Percentiles rank a stretch among this genome's conserved stretches.
Evolutionary conservation across 306 rosid genomes (phyloP).

Genomic region (Lupinus albus): DNA sequence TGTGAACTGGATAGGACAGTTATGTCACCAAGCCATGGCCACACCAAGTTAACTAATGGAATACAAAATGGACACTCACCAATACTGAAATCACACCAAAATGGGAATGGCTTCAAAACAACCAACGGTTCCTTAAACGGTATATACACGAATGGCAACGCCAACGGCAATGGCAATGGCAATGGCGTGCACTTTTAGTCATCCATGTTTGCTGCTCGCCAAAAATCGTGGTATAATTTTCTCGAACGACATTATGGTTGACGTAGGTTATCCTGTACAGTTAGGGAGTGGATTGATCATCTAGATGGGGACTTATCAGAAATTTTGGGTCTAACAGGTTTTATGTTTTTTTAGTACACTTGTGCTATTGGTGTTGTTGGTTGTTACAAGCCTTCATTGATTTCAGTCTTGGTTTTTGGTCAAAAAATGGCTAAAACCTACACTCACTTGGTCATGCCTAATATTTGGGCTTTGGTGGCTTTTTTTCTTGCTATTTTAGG

Average conservation of each 20-base stretch:
- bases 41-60: slow-evolving; percentile 46
- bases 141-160: slow-evolving; percentile 52
- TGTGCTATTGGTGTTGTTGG: slow-evolving; percentile 47
- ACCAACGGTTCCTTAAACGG: slow-evolving; percentile 65
- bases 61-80: slow-evolving; percentile 54
- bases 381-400: slow-evolving; percentile 46
- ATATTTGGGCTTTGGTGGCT: slow-evolving; percentile 55
- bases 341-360: slow-evolving; percentile 43
- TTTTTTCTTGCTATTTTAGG: slow-evolving; percentile 40
- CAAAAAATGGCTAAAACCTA: slow-evolving; percentile 34
- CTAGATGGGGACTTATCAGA: slow-evolving; percentile 55
- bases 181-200: slow-evolving; percentile 57
- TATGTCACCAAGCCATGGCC: slow-evolving; percentile 43
- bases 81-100: slow-evolving; percentile 49
- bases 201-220: slow-evolving; percentile 30
- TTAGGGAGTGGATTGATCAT: slow-evolving; percentile 76
- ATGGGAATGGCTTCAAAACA: slow-evolving; percentile 55
- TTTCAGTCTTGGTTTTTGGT: slow-evolving; percentile 37
- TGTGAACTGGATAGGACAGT: slow-evolving; percentile 48
- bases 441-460: slow-evolving; percentile 50
- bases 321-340: slow-evolving; percentile 69
- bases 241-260: slow-evolving; percentile 52
- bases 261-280: slow-evolving; percentile 71
- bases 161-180: slow-evolving; percentile 62
- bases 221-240: slow-evolving; percentile 38